Evolutionary conservation across 352 stramenopile species (phyloP).

Genomic region (Pythium scleroteichum): DNA sequence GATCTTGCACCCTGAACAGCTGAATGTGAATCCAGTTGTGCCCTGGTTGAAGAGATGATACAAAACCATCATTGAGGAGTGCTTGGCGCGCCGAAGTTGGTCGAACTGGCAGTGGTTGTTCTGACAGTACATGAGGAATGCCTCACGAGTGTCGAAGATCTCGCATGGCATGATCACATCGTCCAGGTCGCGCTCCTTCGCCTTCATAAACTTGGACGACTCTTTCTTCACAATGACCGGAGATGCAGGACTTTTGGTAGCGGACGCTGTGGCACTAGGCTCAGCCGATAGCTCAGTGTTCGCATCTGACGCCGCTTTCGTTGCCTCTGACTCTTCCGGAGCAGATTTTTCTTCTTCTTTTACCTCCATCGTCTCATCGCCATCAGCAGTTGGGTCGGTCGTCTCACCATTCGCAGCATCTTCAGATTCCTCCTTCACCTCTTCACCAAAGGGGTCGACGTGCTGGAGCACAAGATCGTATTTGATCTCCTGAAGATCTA

Average conservation of each 20-base stretch:
- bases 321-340: not conserved
- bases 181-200: conserved; percentile 57
- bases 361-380: conserved; percentile 18
- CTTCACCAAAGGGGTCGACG: conserved; percentile 43
- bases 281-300: conserved; percentile 16
- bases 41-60: conserved; percentile 87
- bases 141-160: conserved; percentile 93
- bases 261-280: not conserved
- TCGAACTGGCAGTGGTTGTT: conserved; percentile 92
- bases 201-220: conserved; percentile 34
- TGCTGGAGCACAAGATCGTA: conserved; percentile 58
- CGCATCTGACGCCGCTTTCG: conserved; percentile 9
- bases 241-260: conserved; percentile 18
- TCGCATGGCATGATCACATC: conserved; percentile 97
- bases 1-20: conserved; percentile 93
- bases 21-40: conserved; percentile 97
- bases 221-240: conserved; percentile 35
- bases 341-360: conserved; percentile 17
- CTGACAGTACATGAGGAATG: conserved; percentile 89
- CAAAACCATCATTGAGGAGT: conserved; percentile 91
- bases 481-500: conserved; percentile 86
- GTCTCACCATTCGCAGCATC: conserved; percentile 27
- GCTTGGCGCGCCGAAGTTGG: conserved; percentile 84
- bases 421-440: conserved; percentile 15
- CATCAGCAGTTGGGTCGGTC: conserved; percentile 11